A percentile compares a stretch with the other conserved stretches of the same genome.
Conservation (phyloP, 2,329 filamentous ascomycete species). For the Colletotrichum phormii region DNA sequence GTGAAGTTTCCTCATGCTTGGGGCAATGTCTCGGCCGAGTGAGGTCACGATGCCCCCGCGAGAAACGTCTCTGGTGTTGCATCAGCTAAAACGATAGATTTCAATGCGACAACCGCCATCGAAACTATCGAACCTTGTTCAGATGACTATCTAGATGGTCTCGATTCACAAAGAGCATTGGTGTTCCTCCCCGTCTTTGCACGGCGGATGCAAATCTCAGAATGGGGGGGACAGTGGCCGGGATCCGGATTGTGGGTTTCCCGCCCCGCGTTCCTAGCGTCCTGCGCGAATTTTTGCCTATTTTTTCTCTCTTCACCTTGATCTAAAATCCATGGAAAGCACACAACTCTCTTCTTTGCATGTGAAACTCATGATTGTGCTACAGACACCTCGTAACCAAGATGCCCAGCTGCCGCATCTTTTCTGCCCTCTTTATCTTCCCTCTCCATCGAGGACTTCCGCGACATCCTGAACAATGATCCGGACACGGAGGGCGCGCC, state of each 20-base stretch:
- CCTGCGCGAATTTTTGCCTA: not conserved
- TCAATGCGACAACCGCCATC: accelerated
- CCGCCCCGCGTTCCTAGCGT: not conserved
- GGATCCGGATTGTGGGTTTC: not conserved
- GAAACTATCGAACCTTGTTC: not conserved
- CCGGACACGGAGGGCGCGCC: not conserved
- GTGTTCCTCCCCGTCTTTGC: not conserved
- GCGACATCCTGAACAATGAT: not conserved
- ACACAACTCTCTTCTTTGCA: no score
- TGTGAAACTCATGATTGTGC: no score
- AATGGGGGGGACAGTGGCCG: not conserved
- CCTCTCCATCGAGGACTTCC: no score
- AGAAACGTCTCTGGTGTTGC: not conserved
- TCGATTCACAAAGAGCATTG: not conserved
- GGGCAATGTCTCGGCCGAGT: not conserved
- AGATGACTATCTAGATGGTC: not conserved
- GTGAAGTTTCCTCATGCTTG: not conserved
- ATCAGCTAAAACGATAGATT: not conserved
- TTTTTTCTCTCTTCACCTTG: not conserved
- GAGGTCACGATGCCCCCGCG: no score
- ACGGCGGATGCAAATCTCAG: not conserved
- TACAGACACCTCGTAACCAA: no score
- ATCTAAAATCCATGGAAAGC: no score
- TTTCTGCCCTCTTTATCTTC: no score
- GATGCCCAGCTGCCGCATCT: no score